Base-by-base conservation (phyloP, 331 rosid genomes). In the Erythrophleum ivorense region DNA sequence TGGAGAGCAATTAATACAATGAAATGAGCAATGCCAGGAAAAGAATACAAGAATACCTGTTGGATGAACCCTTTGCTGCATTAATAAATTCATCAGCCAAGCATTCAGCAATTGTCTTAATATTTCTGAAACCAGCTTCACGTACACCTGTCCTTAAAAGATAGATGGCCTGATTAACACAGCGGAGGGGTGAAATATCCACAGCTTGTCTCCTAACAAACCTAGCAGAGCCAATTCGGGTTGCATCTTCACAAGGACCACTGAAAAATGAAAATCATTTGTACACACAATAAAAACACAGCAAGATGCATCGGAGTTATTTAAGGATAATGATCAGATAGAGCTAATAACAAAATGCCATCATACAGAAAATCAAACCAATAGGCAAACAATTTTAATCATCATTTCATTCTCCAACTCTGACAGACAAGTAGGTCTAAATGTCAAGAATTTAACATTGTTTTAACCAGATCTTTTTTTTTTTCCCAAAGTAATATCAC, bases 161-260 rank as follows among this genome's bases (percentile, higher is more conserved):
- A 82, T 94, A 94, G 62, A 94, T 89, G 14, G 97, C 97, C 88
- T 91, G 95, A 21, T 94, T 94, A 18, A 94, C 98, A 4, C 95
- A 88, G 0, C 95, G 85, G 53, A 94, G 85, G 0, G 97, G 97
- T 2, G 95, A 92, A 69, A 92, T 90, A 92, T 92, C 97, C 15
- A 90, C 97, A 33, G 97, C 97, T 79, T 92, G 97, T 46, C 95
- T 90, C 81, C 97, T 92, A 6, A 92, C 93, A 73, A 86, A 97
- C 15, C 98, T 97, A n/a, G 98, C 98, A 16, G 95, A 91, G 36
- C 97, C 98, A 68, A 94, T 94, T 43, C 98, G 87, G 10, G 98
- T 91, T 5, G 97, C 98, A 76, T 94, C 98, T 85, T 94, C 98
- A 57, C 97, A 91, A 1, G 98, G 98, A 48, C 98, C 98, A 87